Evolutionary conservation across 306 rosid species (phyloP), one percentile per base, ranked within the genome.

Genomic region (Luffa acutangula): DNA sequence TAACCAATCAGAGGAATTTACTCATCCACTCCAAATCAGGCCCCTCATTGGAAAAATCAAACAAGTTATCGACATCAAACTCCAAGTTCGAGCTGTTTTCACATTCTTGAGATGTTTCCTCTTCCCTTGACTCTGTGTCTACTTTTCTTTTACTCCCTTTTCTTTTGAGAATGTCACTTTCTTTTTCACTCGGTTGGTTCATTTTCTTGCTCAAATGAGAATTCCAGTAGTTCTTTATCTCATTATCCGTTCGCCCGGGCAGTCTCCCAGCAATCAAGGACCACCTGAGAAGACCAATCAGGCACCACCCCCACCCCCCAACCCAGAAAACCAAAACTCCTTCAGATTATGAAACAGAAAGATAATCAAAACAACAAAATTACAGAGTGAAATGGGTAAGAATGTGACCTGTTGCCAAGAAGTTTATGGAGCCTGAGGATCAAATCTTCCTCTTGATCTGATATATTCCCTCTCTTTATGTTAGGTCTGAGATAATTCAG

Each of bases 221-320:
- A 73, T 86, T 90, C 94, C 94, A 90, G 78, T 90, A 88, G 70
- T 90, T 90, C 78, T 90, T 90, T 46, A 90, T 90, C 87, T 90
- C 94, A 81, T 90, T 90, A 70, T 90, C 94, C 57, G 94, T 90
- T 81, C 91, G 79, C 7, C 94, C 94, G 0, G 94, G 94, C 71
- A 90, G 80, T 77, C 91, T 79, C 62, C 94, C 94, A 2, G 94
- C 94, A 36, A 90, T 90, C 83, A 90, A 85, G 18, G 94, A 83
- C 94, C 94, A 90, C 90, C 94, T 90, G 21, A 62, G 10, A 75
- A 59, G 15, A 53, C 42, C 20, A 79, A 71, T 64, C 39, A 37
- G 33, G 60, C 11, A 66, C 74, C 62, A n/a, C 60, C 52, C 52
- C 9, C 48, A 9, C 34, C 14, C 65, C 71, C 72, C 72, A 42